Evolutionary conservation across 305 asterid species (phyloP).

Genomic region (Rubia tinctorum): DNA sequence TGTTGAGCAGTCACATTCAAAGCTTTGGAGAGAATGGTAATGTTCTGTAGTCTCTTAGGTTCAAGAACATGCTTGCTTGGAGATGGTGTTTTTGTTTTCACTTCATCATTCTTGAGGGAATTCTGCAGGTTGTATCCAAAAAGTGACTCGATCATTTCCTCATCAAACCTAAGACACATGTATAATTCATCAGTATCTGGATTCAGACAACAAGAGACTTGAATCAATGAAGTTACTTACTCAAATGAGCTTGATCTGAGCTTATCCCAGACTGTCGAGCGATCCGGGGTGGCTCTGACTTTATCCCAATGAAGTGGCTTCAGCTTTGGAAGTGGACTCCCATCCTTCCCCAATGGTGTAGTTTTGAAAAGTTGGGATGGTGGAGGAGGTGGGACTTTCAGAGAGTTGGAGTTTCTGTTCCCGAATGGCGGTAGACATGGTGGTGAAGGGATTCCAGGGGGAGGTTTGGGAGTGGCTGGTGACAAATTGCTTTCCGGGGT

Average conservation of each 20-base stretch:
- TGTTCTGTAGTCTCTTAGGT: slow-evolving; percentile 85
- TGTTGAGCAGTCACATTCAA: slow-evolving; percentile 74
- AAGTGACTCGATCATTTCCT: slow-evolving; percentile 90
- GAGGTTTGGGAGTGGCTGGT: slow-evolving; percentile 21
- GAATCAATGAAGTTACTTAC: slow-evolving; percentile 36
- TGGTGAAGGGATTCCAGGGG: slow-evolving; percentile 44
- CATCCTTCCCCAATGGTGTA: slow-evolving; percentile 63
- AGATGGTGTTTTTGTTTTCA: slow-evolving; percentile 72
- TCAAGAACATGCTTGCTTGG: slow-evolving; percentile 90
- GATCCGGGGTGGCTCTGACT: slow-evolving; percentile 84
- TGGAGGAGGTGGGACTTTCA: slow-evolving; percentile 63
- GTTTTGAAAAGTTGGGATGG: slow-evolving; percentile 34
- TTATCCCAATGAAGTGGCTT: slow-evolving; percentile 98
- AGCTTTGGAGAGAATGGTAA: slow-evolving; percentile 84
- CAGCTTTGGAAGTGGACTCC: slow-evolving; percentile 69
- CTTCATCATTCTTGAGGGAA: slow-evolving; percentile 49
- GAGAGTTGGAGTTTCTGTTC: slow-evolving; percentile 20
- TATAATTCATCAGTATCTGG: slow-evolving; percentile 9
- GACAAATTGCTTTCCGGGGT: slow-evolving; percentile 14
- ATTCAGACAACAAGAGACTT: neutral
- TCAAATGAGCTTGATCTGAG: slow-evolving; percentile 85
- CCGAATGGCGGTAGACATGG: slow-evolving; percentile 55
- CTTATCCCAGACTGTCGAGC: slow-evolving; percentile 94
- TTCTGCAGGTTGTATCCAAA: slow-evolving; percentile 80
- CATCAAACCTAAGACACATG: slow-evolving; percentile 62